These are phyloP conservation scores for Exophiala phaeomuriformis DNA, from an alignment of 2,329 filamentous ascomycete genomes.

Conservation along the genomic window DNA sequence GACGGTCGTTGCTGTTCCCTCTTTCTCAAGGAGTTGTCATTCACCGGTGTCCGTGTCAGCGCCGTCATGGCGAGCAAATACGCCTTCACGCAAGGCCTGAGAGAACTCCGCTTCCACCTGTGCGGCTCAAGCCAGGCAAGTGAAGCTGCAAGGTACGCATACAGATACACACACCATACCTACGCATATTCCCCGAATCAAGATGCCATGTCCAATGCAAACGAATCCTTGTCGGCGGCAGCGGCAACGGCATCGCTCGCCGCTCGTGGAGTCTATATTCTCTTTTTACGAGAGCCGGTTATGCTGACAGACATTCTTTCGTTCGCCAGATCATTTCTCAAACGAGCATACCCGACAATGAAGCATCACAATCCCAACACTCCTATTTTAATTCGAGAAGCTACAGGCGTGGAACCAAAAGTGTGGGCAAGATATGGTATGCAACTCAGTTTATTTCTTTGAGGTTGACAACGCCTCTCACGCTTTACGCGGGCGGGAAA, in stretches of 20 bases:
- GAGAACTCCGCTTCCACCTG: conserved; percentile 95
- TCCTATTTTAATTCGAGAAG: conserved; percentile 92
- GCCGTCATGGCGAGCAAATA: conserved; percentile 80
- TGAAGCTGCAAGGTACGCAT: conserved; percentile 71
- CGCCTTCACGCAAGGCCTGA: conserved; percentile 78
- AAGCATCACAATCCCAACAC: conserved; percentile 96
- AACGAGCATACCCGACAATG: conserved; percentile 91
- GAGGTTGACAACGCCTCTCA: too few relatives aligned
- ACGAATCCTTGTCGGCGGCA: neutral
- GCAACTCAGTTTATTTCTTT: conserved; percentile 25
- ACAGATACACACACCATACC: neutral
- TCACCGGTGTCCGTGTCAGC: conserved; percentile 6
- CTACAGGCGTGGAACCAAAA: conserved; percentile 71
- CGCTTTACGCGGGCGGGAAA: too few relatives aligned
- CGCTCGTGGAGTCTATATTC: too few relatives aligned
- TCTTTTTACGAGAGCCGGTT: too few relatives aligned
- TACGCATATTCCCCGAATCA: conserved; percentile 13
- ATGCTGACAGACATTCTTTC: neutral
- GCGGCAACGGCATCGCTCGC: too few relatives aligned
- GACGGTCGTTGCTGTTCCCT: neutral
- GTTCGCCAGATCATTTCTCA: conserved; percentile 72
- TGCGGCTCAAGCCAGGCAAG: conserved; percentile 92
- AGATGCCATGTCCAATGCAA: neutral
- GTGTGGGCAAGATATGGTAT: conserved; percentile 90
- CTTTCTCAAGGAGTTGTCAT: too few relatives aligned